phyloP scores from a whole-genome alignment of 495 filamentous ascomycete genomes.

The Aspergillus steynii region DNA sequence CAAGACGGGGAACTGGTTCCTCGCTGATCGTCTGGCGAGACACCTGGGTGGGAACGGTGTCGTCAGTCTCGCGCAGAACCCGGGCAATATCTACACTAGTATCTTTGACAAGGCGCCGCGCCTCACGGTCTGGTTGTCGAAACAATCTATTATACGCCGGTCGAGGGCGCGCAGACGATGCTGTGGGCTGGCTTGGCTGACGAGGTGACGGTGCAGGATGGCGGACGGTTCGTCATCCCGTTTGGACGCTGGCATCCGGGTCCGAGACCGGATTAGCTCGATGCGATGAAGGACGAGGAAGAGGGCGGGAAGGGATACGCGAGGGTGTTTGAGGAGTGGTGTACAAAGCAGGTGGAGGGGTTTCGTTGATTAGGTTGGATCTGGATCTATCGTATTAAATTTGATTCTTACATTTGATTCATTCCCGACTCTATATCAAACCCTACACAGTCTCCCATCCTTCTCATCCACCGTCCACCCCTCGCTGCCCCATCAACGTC shows the following conservation, averaged over 20 bases:
- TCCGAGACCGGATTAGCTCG: constrained; percentile 3
- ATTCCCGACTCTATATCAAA: too few relatives aligned
- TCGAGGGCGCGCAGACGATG: constrained; percentile 3
- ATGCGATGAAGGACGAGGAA: constrained; percentile 8
- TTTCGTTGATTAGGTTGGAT: too few relatives aligned
- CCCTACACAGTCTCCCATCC: too few relatives aligned
- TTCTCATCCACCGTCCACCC: too few relatives aligned
- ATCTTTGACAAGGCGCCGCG: not conserved
- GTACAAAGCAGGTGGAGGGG: not conserved
- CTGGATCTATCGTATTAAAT: too few relatives aligned
- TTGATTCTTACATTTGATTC: too few relatives aligned
- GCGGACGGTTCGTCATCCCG: constrained; percentile 8
- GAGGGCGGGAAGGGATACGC: constrained; percentile 11
- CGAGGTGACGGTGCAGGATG: constrained; percentile 2
- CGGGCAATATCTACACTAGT: constrained; percentile 8
- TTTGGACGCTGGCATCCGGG: constrained; percentile 10
- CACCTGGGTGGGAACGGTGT: constrained; percentile 3
- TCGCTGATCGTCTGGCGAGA: not conserved
- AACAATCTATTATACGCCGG: constrained; percentile 4
- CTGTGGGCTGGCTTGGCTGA: constrained; percentile 5
- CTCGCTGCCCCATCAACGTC: too few relatives aligned
- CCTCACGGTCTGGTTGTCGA: constrained; percentile 2
- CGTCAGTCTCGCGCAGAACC: constrained; percentile 13
- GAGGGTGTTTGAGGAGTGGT: constrained; percentile 9
- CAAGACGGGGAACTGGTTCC: constrained; percentile 14